Evolutionary conservation across 1,284 basidiomycete genomes (phyloP).

Genomic region (Papiliotrema nemorosa): DNA sequence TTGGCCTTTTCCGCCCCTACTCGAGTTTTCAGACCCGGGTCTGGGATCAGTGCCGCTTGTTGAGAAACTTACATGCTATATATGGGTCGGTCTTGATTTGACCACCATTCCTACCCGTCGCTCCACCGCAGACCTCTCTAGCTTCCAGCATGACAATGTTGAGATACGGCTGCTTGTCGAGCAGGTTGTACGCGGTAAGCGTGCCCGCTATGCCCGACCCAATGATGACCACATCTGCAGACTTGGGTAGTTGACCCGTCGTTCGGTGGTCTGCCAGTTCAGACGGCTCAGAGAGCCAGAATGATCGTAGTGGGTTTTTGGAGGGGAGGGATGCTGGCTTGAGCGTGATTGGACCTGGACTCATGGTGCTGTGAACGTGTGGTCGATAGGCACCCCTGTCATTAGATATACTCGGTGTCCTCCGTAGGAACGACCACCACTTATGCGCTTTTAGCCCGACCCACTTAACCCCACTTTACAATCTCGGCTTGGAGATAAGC

Average conservation of each 20-base stretch:
- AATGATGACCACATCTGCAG: slow-evolving; percentile 28
- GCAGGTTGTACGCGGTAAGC: slow-evolving; percentile 8
- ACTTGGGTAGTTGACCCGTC: slow-evolving; percentile 15
- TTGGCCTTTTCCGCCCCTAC: slow-evolving; percentile 10
- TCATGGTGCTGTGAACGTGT: not conserved
- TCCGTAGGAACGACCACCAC: no score
- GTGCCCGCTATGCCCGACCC: slow-evolving; percentile 28
- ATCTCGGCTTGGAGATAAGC: no score
- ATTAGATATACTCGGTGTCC: no score
- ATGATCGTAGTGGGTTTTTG: slow-evolving; percentile 15
- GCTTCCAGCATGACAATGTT: slow-evolving; percentile 26
- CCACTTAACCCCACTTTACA: no score
- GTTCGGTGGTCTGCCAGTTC: slow-evolving; percentile 10
- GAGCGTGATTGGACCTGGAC: not conserved
- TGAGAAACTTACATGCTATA: slow-evolving; percentile 3
- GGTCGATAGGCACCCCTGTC: not conserved
- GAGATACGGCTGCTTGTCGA: slow-evolving; percentile 1
- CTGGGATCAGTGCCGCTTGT: slow-evolving; percentile 1
- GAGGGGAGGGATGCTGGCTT: slow-evolving; percentile 8
- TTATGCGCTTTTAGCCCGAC: no score
- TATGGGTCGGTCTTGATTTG: slow-evolving; percentile 14
- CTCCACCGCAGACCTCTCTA: slow-evolving; percentile 19
- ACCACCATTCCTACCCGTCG: slow-evolving; percentile 16
- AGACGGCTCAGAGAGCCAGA: slow-evolving; percentile 21
- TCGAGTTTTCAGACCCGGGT: not conserved